phyloP scores from a whole-genome alignment of 2,329 filamentous ascomycete species.

The Arthroderma uncinatum region DNA sequence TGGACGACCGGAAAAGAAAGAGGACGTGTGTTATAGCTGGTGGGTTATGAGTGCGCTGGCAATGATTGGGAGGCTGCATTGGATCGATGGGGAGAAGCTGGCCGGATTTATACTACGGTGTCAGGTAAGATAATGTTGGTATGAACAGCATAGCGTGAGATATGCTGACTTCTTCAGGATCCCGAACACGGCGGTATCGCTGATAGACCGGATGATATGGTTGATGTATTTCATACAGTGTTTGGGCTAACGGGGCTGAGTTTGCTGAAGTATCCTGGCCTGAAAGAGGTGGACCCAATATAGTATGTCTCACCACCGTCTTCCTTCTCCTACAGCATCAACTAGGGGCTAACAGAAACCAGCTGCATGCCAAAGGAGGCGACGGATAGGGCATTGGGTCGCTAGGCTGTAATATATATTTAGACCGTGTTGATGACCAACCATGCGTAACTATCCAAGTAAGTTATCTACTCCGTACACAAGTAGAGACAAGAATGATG shows the following conservation, averaged over 20 bases:
- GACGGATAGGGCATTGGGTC: constrained; percentile 47
- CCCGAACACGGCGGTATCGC: constrained; percentile 71
- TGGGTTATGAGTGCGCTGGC: constrained; percentile 89
- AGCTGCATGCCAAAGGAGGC: constrained; percentile 63
- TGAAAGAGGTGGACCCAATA: constrained; percentile 72
- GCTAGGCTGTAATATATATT: constrained; percentile 19
- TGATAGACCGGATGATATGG: constrained; percentile 84
- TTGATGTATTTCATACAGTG: constrained; percentile 91
- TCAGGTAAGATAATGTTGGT: constrained; percentile 43
- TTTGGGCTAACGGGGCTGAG: constrained; percentile 86
- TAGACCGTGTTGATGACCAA: background rate
- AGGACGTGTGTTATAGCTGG: constrained; percentile 98
- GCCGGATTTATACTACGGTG: constrained; percentile 72
- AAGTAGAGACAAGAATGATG: constrained; percentile 8
- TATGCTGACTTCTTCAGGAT: constrained; percentile 42
- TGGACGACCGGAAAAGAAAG: constrained; percentile 84
- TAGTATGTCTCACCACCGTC: constrained; percentile 47
- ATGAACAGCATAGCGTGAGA: background rate
- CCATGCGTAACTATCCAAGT: background rate
- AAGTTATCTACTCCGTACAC: background rate
- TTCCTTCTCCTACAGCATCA: background rate
- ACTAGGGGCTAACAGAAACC: constrained; percentile 6
- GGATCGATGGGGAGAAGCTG: constrained; percentile 80
- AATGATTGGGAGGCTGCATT: constrained; percentile 78
- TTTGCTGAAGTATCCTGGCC: constrained; percentile 62